Percentiles rank a stretch among this genome's conserved stretches.
phyloP scores from a whole-genome alignment of 805 yeast species.

The Nakazawaea anatomiae region DNA sequence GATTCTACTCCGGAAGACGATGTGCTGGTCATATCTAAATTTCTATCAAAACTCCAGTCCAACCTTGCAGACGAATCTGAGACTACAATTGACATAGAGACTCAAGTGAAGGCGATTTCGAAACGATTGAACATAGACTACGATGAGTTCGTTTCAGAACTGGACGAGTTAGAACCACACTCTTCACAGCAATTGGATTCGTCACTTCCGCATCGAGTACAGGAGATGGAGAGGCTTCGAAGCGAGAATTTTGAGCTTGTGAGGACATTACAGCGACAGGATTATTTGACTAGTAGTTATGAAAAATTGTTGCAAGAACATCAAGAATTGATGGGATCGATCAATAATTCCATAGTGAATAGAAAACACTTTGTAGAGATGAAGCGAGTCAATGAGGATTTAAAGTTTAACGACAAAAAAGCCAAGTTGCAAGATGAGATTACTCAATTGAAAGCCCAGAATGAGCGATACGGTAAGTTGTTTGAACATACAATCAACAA shows the following conservation, averaged over 20 bases:
- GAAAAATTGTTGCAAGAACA: constrained; percentile 5
- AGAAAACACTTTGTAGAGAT: constrained; percentile 2
- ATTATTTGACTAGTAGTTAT: constrained; percentile 1
- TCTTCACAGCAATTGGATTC: not conserved
- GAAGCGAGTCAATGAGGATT: not conserved
- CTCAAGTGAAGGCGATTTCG: not conserved
- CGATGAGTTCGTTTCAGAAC: not conserved
- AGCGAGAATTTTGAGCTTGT: constrained; percentile 1
- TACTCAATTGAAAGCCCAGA: not conserved
- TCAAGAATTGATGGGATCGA: constrained; percentile 8
- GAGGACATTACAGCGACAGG: constrained; percentile 4
- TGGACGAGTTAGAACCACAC: not conserved
- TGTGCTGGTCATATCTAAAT: constrained; percentile 7
- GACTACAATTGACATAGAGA: not conserved
- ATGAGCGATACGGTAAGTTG: not conserved
- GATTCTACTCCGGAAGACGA: constrained; percentile 12
- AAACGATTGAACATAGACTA: not conserved
- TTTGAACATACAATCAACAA: not conserved
- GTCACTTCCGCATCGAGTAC: not conserved
- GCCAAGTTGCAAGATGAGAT: not conserved
- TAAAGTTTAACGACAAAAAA: not conserved
- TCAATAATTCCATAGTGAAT: constrained; percentile 5
- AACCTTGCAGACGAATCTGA: not conserved
- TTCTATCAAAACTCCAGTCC: constrained; percentile 1
- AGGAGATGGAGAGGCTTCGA: not conserved